These are phyloP conservation scores for Vaccinium corymbosum DNA, from an alignment of 148 eudicot genomes.

Conservation along the genomic window DNA sequence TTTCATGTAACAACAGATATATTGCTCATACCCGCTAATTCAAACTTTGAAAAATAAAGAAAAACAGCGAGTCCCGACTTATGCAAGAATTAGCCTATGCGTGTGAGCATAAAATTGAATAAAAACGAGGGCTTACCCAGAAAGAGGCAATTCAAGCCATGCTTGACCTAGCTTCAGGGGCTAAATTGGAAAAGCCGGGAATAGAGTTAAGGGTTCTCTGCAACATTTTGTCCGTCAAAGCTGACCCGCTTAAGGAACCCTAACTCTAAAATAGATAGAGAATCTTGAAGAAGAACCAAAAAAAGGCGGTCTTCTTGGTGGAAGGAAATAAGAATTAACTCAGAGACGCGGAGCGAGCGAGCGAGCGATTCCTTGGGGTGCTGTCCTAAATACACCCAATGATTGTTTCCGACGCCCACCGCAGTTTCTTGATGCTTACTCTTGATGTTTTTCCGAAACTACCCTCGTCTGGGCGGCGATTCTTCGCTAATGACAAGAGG, in stretches of 20 bases:
- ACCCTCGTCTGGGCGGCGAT: constrained; percentile 7
- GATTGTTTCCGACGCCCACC: background rate
- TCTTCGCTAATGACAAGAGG: background rate
- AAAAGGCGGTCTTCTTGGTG: background rate
- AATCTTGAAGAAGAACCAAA: constrained; percentile 2
- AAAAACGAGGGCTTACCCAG: constrained; percentile 24
- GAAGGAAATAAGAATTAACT: constrained; percentile 2
- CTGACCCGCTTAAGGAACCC: constrained; percentile 27
- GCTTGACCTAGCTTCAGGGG: constrained; percentile 36
- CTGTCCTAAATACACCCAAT: background rate
- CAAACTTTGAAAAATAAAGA: background rate
- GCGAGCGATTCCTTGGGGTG: background rate
- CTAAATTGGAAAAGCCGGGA: constrained; percentile 21
- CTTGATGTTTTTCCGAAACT: background rate
- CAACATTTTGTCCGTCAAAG: constrained; percentile 22
- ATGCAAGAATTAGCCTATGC: background rate
- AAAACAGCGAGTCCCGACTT: background rate
- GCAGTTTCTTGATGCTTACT: constrained; percentile 1
- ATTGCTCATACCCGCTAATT: background rate
- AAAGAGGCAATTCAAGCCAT: constrained; percentile 28
- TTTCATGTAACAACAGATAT: background rate
- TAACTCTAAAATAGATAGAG: constrained; percentile 31
- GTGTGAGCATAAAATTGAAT: background rate
- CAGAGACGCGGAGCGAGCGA: constrained; percentile 14
- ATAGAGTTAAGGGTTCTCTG: constrained; percentile 15